Evolutionary conservation across 2,329 filamentous ascomycete genomes (phyloP), one percentile per base, ranked within the genome.

Genomic region (Venturiaceae sp.): DNA sequence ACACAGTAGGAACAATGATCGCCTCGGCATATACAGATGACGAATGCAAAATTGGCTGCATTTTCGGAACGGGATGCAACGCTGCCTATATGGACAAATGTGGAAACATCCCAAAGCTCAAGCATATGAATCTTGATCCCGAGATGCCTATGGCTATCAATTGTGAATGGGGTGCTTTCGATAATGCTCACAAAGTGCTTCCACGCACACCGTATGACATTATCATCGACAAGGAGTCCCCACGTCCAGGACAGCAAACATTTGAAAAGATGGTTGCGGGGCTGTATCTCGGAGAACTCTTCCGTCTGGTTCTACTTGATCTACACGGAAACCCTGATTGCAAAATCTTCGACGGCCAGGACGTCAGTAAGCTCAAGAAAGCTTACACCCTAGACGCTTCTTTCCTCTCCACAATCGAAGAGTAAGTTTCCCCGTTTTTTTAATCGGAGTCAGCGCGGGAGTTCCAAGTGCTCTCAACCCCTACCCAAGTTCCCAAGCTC

Each of bases 231-330:
- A 85, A 89, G 65, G 87, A 94, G 67, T 96, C 92, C 21, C 92
- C 92, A 36, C 87, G 92, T 28, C 92, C 92, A 3, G 92, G 91
- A 55, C 91, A 96, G 75, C 92, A 97, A 75, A 86, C 90, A 1
- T 96, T 96, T 65, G 92, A 97, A 77, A 96, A 97, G 79, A 96
- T 96, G 89, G 92, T 95, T 69, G 91, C 92, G 2, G 92, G 92
- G 63, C 80, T 96, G 53, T 97, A 96, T 71, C 83, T 96, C 1
- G 92, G 92, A 64, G 92, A 97, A 74, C 88, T 97, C 68, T 95
- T 96, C 82, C 89, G 92, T 60, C 81, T 96, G 53, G 85, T 92
- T 58, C 76, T 96, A 58, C 78, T 95, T 19, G 92, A 96, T 67
- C 78, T 96, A 52, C 85, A 96, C 71, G 88, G 95, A 66, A 69